Evolutionary conservation across 2,329 filamentous ascomycete genomes (phyloP), one percentile per base, ranked within the genome.

Genomic region (Podosphaera xanthii): DNA sequence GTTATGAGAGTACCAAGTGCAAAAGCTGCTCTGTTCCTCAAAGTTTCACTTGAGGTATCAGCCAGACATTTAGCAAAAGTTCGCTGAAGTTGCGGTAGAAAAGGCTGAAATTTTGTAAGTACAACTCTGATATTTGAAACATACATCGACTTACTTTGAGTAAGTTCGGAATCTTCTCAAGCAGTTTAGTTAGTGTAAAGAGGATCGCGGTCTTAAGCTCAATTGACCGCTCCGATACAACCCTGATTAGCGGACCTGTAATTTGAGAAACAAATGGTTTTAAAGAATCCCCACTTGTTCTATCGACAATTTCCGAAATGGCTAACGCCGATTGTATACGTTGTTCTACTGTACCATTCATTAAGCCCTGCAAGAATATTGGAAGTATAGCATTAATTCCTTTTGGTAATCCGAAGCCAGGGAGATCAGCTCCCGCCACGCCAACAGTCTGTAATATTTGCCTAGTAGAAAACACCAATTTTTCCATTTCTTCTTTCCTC

Each of bases 211-310:
- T 85, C 74, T 95, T 97, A 71, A 98, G 89, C 58, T 98, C 94
- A 2, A 89, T 89, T 2, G 92, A 95, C 62, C 91, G 83, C 71
- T 98, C 92, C 5, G 40, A 96, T 22, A 98, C 90, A 31, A 97
- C 91, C 78, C 92, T 87, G 71, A 98, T 98, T 59, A 98, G 80
- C 31, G 94, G 92, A 69, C 92, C 92, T 4, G 94, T 97, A 65
- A 98, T 96, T 68, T 96, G 90, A 36, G 91, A 96, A 61, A 98
- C 92, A 67, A 94, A 97, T 6, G 90, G 88, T 72, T 92, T 94
- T 62, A 98, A 76, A 30, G 90, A 83, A 61, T 89, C 84, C 64
- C 88, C 81, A 70, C 84, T 91, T 34, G 92, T 94, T 60, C 92
- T 83, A 72, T 97, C 92, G 63, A 97, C 85, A 64, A 98, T 86